These are phyloP conservation scores for Discostella stelligera DNA, from an alignment of 352 stramenopile species.

Conservation along the genomic window DNA sequence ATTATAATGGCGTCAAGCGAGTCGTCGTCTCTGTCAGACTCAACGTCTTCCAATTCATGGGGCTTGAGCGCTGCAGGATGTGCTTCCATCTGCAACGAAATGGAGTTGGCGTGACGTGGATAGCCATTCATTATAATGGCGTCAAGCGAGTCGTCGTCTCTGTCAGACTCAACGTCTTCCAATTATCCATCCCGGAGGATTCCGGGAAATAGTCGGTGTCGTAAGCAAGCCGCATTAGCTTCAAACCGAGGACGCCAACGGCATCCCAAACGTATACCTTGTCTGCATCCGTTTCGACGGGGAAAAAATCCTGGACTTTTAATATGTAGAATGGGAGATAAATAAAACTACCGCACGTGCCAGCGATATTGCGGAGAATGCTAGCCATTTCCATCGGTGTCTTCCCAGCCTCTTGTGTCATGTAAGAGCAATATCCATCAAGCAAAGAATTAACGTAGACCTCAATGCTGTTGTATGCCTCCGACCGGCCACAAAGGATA, in stretches of 20 bases:
- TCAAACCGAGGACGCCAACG: conserved; percentile 39
- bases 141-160: too few relatives aligned
- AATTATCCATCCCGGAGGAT: not conserved
- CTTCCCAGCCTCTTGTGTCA: conserved; percentile 29
- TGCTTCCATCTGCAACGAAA: too few relatives aligned
- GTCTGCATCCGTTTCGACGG: conserved; percentile 19
- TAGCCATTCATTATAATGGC: too few relatives aligned
- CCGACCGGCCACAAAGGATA: conserved; percentile 29
- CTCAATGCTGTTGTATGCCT: conserved; percentile 38
- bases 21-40: too few relatives aligned
- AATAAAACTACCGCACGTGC: conserved; percentile 29
- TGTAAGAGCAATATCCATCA: conserved; percentile 25
- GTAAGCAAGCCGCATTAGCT: conserved; percentile 36
- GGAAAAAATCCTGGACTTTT: conserved; percentile 29
- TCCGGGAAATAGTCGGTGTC: conserved; percentile 16
- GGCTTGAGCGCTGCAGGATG: too few relatives aligned
- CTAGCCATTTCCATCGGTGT: conserved; percentile 5
- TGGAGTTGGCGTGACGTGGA: too few relatives aligned
- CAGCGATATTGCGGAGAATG: conserved; percentile 32
- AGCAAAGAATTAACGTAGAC: conserved; percentile 26
- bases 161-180: too few relatives aligned
- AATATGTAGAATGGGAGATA: conserved; percentile 29
- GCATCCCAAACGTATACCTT: conserved; percentile 25
- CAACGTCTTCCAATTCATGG: too few relatives aligned
- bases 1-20: too few relatives aligned